These are phyloP conservation scores for Musa beccarii DNA, from an alignment of 176 grass and related monocot species.

Conservation along the genomic window DNA sequence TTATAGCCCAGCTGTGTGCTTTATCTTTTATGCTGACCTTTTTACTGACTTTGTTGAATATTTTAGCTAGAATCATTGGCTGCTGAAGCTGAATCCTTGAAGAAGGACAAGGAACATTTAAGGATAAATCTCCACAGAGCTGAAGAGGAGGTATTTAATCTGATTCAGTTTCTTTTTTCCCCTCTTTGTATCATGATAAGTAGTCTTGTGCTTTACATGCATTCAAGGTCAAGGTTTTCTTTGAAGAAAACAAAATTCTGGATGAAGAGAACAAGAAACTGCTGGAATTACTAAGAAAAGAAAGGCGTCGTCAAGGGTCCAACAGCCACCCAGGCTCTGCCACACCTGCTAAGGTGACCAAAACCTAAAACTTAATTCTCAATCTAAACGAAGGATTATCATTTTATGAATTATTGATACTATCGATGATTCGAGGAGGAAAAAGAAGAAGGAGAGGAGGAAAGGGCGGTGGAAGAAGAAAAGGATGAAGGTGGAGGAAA, in stretches of 20 bases:
- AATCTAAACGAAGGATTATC: not conserved
- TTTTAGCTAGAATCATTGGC: conserved; percentile 33
- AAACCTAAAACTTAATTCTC: conserved; percentile 19
- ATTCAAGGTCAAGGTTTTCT: conserved; percentile 51
- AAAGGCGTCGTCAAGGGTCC: conserved; percentile 36
- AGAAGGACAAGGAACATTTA: conserved; percentile 62
- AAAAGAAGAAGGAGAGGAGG: no score
- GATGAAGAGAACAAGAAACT: conserved; percentile 72
- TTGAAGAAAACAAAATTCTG: conserved; percentile 65
- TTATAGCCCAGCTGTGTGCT: no score
- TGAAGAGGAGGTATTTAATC: conserved; percentile 64
- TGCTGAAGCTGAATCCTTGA: conserved; percentile 43
- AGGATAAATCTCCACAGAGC: conserved; percentile 63
- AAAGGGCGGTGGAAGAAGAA: no score
- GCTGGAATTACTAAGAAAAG: conserved; percentile 41
- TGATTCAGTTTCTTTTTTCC: not conserved
- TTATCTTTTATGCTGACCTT: no score
- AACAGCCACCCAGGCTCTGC: conserved; percentile 39
- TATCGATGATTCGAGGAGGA: no score
- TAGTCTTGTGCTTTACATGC: not conserved
- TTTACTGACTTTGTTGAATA: not conserved
- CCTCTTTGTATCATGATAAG: not conserved
- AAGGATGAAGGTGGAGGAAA: no score
- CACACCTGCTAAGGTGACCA: conserved; percentile 51
- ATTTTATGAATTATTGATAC: no score